phyloP scores from a whole-genome alignment of 257 asterid species.

The Leonotis leonurus region DNA sequence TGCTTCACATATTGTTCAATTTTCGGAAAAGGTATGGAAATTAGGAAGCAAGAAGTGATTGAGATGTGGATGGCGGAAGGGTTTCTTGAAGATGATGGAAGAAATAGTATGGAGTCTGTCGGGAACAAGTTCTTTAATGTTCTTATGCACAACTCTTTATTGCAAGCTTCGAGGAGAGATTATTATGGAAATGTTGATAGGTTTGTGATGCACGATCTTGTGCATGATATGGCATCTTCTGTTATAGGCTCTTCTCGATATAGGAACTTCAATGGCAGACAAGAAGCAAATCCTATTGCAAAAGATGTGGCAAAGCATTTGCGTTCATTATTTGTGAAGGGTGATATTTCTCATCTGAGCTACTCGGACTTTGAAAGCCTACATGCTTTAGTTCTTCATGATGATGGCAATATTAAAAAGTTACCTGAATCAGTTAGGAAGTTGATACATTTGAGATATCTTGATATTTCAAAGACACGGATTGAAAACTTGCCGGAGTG shows the following conservation, averaged over 20 bases:
- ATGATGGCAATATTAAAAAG: no score
- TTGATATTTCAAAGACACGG: no score
- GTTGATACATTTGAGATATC: no score
- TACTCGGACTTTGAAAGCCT: not conserved
- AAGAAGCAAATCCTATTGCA: not conserved
- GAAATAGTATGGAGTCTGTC: not conserved
- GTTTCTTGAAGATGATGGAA: not conserved
- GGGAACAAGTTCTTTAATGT: not conserved
- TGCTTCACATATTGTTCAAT: conserved; percentile 23
- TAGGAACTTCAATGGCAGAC: not conserved
- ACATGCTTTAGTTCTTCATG: no score
- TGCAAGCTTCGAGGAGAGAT: conserved; percentile 2
- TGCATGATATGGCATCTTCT: conserved; percentile 25
- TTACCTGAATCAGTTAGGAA: no score
- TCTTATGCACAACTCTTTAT: conserved; percentile 14
- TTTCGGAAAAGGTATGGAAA: not conserved
- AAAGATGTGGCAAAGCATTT: not conserved
- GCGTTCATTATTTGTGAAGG: conserved; percentile 7
- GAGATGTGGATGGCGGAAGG: not conserved
- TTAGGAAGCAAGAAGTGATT: not conserved
- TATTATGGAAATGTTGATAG: not conserved
- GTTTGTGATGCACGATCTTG: conserved; percentile 26
- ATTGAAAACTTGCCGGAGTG: no score
- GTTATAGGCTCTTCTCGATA: not conserved
- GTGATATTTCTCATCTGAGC: not conserved